These are phyloP conservation scores for Spiraea crenata DNA, from an alignment of 331 rosid species.

Conservation along the genomic window DNA sequence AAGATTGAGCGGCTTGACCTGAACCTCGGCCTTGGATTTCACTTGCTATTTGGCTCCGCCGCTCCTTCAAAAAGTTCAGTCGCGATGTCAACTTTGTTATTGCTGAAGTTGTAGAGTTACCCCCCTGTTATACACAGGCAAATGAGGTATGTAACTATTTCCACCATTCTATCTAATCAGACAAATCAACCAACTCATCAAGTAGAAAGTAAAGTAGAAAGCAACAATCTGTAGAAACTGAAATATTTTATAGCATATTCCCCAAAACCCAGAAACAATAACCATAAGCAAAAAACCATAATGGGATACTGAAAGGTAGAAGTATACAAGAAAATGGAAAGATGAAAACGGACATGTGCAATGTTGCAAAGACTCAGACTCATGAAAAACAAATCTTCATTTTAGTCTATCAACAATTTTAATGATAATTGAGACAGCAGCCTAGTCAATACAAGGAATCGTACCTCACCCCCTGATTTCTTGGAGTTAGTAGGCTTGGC, in stretches of 20 bases:
- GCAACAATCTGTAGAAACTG: background rate
- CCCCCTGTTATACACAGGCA: constrained; percentile 43
- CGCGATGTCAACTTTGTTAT: constrained; percentile 71
- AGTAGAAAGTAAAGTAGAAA: background rate
- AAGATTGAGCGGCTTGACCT: constrained; percentile 27
- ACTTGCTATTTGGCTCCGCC: constrained; percentile 53
- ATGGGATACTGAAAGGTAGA: background rate
- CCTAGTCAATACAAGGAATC: constrained; percentile 21
- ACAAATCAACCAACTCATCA: background rate
- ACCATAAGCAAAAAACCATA: background rate
- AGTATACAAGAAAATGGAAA: too few relatives aligned
- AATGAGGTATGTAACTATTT: background rate
- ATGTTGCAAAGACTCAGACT: background rate
- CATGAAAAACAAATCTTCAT: background rate
- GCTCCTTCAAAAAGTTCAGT: constrained; percentile 84
- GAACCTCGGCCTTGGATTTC: constrained; percentile 56
- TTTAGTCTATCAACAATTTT: background rate
- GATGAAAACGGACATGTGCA: too few relatives aligned
- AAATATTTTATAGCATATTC: background rate
- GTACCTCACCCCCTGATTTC: constrained; percentile 70
- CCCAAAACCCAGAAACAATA: background rate
- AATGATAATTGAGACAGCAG: background rate
- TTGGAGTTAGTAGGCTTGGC: constrained; percentile 37
- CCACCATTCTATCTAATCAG: background rate
- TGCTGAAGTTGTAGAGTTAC: constrained; percentile 53